Base-by-base conservation (phyloP, 208 protist species). In the Leishmania gerbilli region DNA sequence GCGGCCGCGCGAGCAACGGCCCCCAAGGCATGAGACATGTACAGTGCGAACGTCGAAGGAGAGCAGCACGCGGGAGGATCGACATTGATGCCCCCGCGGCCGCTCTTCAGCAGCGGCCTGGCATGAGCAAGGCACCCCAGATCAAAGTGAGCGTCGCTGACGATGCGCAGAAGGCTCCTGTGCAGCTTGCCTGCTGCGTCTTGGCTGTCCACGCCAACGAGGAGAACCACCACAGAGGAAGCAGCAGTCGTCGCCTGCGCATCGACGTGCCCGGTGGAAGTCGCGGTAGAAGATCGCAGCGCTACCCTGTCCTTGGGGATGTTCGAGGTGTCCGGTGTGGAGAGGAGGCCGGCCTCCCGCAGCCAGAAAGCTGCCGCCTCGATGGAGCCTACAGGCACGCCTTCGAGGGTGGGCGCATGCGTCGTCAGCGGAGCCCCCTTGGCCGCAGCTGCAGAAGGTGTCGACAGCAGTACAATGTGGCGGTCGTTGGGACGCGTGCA, bases 171-270 rank as follows among this genome's bases (percentile, higher is more conserved):
- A 6, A 86, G 78, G 4, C 77, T 58, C 56, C 65, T 68, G 78
- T 82, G 82, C 47, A 86, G 60, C 13, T 56, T 74, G 7, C 82
- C 82, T 17, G 65, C 69, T 3, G 65, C 82, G 53, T 82, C 82
- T 67, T 82, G 74, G 21, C 65, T 74, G 49, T 80, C 65, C 51
- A 86, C 82, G 15, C 74, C 74, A 2, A 86, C 9, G 11, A 86
- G 31, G 2, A 86, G 34, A 6, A 86, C 69, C 7, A 53, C 15
- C 0, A 60, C 45, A 21, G 55, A 7, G 31, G 55, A 31, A 64
- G 27, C 21, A 1, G 9, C 37, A 11, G 71, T 68, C 74, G 37
- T 24, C 56, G 8, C 69, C 27, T 47, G 21, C 24, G 51, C 31
- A 60, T 37, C 51, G 17, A 2, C 3, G 40, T 21, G 34, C 7